Evolutionary conservation across 1,139 yeast species (phyloP).

Genomic region (Geotrichum reessii): DNA sequence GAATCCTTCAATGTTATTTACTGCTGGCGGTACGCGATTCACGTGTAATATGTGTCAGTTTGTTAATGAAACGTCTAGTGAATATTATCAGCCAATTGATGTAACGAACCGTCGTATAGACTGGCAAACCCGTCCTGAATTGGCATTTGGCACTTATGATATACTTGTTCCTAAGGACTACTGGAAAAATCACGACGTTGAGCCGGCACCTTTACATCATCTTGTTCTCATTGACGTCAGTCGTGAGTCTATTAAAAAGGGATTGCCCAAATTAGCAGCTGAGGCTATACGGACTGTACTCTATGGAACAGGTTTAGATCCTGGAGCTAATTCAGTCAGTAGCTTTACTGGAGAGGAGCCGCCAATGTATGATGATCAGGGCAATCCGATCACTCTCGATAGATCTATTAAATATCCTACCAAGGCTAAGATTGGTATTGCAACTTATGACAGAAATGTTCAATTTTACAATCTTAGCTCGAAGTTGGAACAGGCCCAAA

Average conservation of each 20-base stretch:
- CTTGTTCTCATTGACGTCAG: conserved; percentile 75
- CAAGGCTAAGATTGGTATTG: conserved; percentile 56
- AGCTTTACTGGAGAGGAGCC: conserved; percentile 22
- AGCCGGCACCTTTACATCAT: conserved; percentile 54
- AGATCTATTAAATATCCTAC: conserved; percentile 32
- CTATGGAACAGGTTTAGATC: conserved; percentile 31
- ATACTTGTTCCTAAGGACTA: conserved; percentile 70
- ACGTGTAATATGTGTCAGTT: conserved; percentile 86
- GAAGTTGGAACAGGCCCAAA: conserved; percentile 53
- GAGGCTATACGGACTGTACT: conserved; percentile 66
- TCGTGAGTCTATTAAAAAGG: conserved; percentile 56
- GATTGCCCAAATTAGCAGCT: conserved; percentile 59
- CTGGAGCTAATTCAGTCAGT: conserved; percentile 23
- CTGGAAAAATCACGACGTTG: conserved; percentile 46
- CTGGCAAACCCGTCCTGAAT: conserved; percentile 62
- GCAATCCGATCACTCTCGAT: conserved; percentile 17
- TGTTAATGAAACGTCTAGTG: conserved; percentile 62
- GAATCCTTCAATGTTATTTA: conserved; percentile 73
- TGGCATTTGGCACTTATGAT: conserved; percentile 81
- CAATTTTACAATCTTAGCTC: conserved; percentile 70
- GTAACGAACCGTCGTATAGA: conserved; percentile 59
- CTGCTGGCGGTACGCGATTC: conserved; percentile 58
- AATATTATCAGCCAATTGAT: conserved; percentile 61
- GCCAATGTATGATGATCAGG: conserved; percentile 27
- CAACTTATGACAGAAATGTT: conserved; percentile 68